Evolutionary conservation across 2,329 filamentous ascomycete species (phyloP), one percentile per base, ranked within the genome.

Genomic region (Zymoseptoria tritici): DNA sequence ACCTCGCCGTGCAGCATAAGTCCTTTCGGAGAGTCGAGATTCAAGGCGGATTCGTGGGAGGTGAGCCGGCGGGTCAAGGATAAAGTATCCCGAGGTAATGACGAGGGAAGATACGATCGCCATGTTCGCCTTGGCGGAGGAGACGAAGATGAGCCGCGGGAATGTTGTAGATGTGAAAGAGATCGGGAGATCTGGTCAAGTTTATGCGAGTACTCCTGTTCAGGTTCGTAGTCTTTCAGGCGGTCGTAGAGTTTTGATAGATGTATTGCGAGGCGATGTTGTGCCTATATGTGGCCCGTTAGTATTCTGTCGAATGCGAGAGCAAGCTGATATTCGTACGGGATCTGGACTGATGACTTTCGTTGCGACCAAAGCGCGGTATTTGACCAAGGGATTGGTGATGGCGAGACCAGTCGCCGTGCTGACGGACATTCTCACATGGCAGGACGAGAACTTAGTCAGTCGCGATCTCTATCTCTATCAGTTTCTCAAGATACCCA

Each of bases 1-100:
- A 94, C 90, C 70, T 91, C 89, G 6, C 90, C 89, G 24, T 90
- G 90, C 0, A 94, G 79, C 70, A 93, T 86, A 16, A 94, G 76
- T 0, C 90, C 90, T 65, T 81, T 84, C 0, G 90, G 90, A 0
- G 87, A 90, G 67, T 89, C 80, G 54, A 92, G 81, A 52, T 85
- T 78, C 62, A 91, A 80, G 9, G 89, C 89, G 20, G 84, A 83
- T 70, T 92, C 85, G 69, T 91, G 83, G 65, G 81, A 84, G 0
- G 85, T 87, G 13, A 92, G 76, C n/a, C 86, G 82, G 55, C 83
- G 78, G 2, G 86, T 89, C 60, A 94, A 73, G 3, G 88, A 86
- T 21, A 88, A 74, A 21, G 74, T 77, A 55, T 81, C 77, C 58
- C 71, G 69, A 57, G 79, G 81, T 64, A 87, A 82, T 65, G 78